Evolutionary conservation across 306 rosid genomes (phyloP).

Genomic region (Vigna nakashimae): DNA sequence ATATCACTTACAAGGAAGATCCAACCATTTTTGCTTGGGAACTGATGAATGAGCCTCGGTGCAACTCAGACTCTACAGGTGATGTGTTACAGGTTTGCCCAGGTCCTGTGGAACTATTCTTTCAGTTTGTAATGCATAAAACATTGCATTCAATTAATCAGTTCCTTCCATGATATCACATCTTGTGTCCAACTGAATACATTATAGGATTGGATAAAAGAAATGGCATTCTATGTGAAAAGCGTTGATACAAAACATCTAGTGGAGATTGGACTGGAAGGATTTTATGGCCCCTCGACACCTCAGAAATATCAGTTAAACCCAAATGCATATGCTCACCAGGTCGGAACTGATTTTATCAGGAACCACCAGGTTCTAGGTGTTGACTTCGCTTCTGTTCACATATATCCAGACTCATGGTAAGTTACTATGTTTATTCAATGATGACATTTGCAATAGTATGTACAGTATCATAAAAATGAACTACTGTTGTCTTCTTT

Average conservation of each 20-base stretch:
- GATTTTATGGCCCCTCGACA: conserved; percentile 94
- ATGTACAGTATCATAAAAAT: conserved; percentile 24
- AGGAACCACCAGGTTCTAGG: conserved; percentile 94
- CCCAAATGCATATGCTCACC: conserved; percentile 89
- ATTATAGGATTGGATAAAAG: conserved; percentile 86
- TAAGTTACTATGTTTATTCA: conserved; percentile 38
- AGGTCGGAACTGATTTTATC: conserved; percentile 92
- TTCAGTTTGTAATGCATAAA: neutral
- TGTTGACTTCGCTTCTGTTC: conserved; percentile 93
- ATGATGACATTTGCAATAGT: neutral
- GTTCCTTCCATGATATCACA: conserved; percentile 25
- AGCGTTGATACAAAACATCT: conserved; percentile 90
- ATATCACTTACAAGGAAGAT: conserved; percentile 89
- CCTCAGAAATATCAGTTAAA: conserved; percentile 76
- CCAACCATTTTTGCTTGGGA: conserved; percentile 98
- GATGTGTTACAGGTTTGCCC: conserved; percentile 73
- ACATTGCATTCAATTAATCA: conserved; percentile 26
- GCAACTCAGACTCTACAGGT: conserved; percentile 84
- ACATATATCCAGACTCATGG: conserved; percentile 96
- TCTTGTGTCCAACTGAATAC: conserved; percentile 20
- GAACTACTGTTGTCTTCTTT: conserved; percentile 28
- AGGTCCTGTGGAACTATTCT: neutral
- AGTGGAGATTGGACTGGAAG: conserved; percentile 89
- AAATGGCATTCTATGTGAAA: conserved; percentile 88
- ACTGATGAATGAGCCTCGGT: conserved; percentile 93